Conservation (phyloP, 2,329 filamentous ascomycete species). For the Xylariaceae sp. region DNA sequence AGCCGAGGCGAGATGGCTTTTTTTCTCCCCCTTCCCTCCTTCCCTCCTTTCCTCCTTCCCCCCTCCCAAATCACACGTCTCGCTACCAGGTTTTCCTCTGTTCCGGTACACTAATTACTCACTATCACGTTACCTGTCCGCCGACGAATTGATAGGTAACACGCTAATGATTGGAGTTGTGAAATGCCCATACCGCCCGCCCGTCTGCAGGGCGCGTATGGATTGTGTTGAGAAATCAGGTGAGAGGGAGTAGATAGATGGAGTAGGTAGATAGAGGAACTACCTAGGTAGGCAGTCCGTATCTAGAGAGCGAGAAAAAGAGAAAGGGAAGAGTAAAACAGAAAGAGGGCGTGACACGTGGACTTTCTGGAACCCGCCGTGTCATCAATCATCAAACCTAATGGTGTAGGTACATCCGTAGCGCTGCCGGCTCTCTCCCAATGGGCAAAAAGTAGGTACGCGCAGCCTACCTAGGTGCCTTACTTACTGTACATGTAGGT, state of each 20-base stretch:
- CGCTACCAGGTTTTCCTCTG: background rate
- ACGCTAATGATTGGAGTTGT: background rate
- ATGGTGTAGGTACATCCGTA: background rate
- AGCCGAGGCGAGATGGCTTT: background rate
- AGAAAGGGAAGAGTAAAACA: background rate
- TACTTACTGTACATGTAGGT: constrained; percentile 8
- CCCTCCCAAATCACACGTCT: background rate
- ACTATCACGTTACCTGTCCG: background rate
- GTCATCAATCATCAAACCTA: background rate
- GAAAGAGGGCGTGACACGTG: constrained; percentile 25
- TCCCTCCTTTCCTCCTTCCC: too few relatives aligned
- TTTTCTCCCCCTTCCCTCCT: too few relatives aligned
- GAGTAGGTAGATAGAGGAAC: too few relatives aligned
- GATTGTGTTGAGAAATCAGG: too few relatives aligned
- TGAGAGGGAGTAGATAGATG: too few relatives aligned
- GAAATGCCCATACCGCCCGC: background rate
- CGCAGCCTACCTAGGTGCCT: background rate
- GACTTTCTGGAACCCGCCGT: constrained; percentile 20
- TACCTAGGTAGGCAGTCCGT: too few relatives aligned
- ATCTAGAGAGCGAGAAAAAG: background rate
- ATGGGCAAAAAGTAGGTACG: background rate
- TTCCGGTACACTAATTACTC: background rate
- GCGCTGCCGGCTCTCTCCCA: background rate
- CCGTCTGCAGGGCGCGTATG: too few relatives aligned
- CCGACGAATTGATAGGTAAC: background rate